These are phyloP conservation scores for Coriolopsis trogii DNA, from an alignment of 1,284 basidiomycete genomes.

Conservation along the genomic window DNA sequence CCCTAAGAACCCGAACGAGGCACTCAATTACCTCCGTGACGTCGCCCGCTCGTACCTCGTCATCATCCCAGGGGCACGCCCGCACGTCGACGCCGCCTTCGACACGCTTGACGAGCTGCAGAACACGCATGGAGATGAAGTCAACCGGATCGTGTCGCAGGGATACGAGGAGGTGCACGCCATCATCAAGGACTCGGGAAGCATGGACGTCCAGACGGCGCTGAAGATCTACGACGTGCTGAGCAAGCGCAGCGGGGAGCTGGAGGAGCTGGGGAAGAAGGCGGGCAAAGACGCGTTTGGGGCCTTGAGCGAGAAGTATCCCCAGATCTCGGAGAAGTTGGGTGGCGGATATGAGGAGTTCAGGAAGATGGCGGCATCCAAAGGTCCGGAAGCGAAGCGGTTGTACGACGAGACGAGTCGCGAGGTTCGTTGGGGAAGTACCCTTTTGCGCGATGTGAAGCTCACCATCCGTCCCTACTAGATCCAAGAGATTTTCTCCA, in stretches of 20 bases:
- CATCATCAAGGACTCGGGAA: conserved; percentile 34
- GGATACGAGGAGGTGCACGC: conserved; percentile 42
- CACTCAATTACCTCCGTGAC: conserved; percentile 41
- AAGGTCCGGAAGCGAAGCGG: conserved; percentile 41
- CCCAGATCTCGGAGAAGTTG: conserved; percentile 37
- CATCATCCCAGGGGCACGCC: conserved; percentile 44
- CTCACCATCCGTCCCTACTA: conserved; percentile 6
- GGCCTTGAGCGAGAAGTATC: conserved; percentile 35
- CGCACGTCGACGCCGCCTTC: conserved; percentile 46
- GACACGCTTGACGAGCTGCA: conserved; percentile 45
- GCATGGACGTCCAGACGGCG: conserved; percentile 33
- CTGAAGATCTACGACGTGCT: conserved; percentile 37
- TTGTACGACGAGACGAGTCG: conserved; percentile 35
- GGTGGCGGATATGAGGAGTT: conserved; percentile 38
- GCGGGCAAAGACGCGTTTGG: conserved; percentile 34
- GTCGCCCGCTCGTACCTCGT: conserved; percentile 45
- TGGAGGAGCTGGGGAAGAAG: conserved; percentile 36
- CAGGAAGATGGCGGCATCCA: conserved; percentile 34
- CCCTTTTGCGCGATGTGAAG: no score
- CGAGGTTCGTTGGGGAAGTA: conserved; percentile 26
- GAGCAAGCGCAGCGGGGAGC: conserved; percentile 27
- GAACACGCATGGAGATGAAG: conserved; percentile 45
- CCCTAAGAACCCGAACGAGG: conserved; percentile 40
- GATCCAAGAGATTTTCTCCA: conserved; percentile 32
- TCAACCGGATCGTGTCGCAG: conserved; percentile 41